Base-by-base conservation (phyloP, 305 asterid genomes). In the Fraxinus sp. region DNA sequence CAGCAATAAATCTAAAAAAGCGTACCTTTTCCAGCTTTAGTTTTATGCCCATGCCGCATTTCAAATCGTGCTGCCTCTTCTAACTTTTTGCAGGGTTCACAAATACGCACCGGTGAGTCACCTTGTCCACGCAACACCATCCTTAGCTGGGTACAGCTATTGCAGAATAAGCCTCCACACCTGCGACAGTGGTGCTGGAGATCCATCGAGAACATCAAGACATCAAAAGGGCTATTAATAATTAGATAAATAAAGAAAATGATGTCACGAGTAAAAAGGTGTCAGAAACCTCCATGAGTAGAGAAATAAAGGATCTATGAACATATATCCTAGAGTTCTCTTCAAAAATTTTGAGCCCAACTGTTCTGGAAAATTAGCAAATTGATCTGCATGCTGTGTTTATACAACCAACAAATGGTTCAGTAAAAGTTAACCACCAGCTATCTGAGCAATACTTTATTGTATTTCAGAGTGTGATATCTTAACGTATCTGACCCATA, bases 141-240 rank as follows among this genome's bases (percentile, higher is more conserved):
- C 86, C 99, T 89, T 83, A 91, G 97, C 88, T 90, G 95, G 82
- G 97, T 87, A 85, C 99, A 97, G 87, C 91, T 89, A 86, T 85
- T 90, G 78, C 98, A 95, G 84, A 97, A 97, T 82, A 97, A 79
- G 62, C 98, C 98, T 83, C 98, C 99, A 89, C 99, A 97, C 88
- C 99, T 91, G 57, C 98, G 97, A 88, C 99, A 95, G 82, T 97
- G 99, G 88, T 95, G 99, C 99, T 97, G 97, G 80, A 88, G 88
- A 71, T 81, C 81, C 91, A 85, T 46, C 57, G 20, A 46, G 68
- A 83, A 57, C 62, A 86, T 82, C 86, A 84, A 72, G 73, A 83
- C 33, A 83, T 81, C 84, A 76, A 32, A 78, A 78, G 84, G 83
- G 39, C 85, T 7, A 73, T 71, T 57, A 70, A 16, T 22, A 52